Evolutionary conservation across 257 asterid genomes (phyloP).

Genomic region (Rhazya stricta): DNA sequence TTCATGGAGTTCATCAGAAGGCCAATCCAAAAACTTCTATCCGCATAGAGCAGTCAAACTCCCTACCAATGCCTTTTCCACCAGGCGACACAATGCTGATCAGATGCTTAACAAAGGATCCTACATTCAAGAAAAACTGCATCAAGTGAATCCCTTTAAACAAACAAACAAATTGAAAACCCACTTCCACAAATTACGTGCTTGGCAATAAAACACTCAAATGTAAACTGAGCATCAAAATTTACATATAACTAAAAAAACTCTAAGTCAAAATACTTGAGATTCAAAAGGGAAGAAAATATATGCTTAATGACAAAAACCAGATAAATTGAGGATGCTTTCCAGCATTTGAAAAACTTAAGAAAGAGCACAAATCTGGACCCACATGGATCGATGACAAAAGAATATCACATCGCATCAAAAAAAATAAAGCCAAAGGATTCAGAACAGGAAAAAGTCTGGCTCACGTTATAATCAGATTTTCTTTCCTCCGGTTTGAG

Average conservation of each 20-base stretch:
- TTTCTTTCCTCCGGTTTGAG: neutral
- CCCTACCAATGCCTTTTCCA: neutral
- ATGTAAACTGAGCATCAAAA: neutral
- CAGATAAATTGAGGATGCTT: neutral
- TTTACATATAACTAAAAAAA: neutral
- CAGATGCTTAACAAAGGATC: constrained; percentile 15
- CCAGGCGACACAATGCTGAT: constrained; percentile 5
- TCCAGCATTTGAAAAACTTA: neutral
- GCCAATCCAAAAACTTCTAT: constrained; percentile 22
- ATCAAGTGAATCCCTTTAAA: constrained; percentile 15
- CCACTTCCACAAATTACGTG: neutral
- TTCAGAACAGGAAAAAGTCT: neutral
- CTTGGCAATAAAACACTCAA: neutral
- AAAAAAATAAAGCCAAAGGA: constrained; percentile 7
- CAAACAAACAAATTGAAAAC: constrained; percentile 11
- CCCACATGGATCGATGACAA: constrained; percentile 32
- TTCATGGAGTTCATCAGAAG: constrained; percentile 21
- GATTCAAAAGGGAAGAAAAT: constrained; percentile 5
- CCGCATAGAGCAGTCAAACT: neutral
- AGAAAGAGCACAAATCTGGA: constrained; percentile 36
- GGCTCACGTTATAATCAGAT: constrained; percentile 6
- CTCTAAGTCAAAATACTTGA: neutral
- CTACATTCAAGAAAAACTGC: constrained; percentile 19
- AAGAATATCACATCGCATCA: neutral
- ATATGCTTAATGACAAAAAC: constrained; percentile 2